A percentile compares a stretch with the other conserved stretches of the same genome.
Conservation (phyloP, 2,329 filamentous ascomycete genomes). For the Rutstroemia sp. region DNA sequence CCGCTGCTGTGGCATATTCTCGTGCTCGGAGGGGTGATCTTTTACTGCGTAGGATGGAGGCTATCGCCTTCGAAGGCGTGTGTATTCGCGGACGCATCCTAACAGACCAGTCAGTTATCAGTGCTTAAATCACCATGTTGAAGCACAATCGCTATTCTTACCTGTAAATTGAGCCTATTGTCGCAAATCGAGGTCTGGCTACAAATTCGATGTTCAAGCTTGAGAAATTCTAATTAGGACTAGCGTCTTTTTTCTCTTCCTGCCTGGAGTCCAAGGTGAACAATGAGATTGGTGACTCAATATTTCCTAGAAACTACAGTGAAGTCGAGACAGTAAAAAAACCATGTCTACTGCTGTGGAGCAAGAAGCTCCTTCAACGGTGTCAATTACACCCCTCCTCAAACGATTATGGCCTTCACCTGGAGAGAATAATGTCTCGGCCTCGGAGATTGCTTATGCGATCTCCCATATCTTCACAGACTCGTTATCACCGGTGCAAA, state of each 20-base stretch:
- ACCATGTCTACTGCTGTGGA: slow-evolving; percentile 19
- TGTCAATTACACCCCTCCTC: slow-evolving; percentile 61
- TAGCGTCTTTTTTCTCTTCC: slow-evolving; percentile 7
- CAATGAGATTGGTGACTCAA: slow-evolving; percentile 2
- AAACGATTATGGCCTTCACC: slow-evolving; percentile 60
- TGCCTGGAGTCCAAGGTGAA: neutral
- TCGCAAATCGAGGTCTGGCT: neutral
- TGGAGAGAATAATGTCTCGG: slow-evolving; percentile 46
- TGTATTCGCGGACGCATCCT: slow-evolving; percentile 45
- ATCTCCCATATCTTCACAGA: slow-evolving; percentile 90
- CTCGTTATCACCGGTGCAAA: slow-evolving; percentile 79
- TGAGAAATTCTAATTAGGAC: slow-evolving; percentile 19
- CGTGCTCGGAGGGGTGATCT: slow-evolving; percentile 30
- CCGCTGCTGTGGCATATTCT: slow-evolving; percentile 43
- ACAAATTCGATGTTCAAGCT: slow-evolving; percentile 5
- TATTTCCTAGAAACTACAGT: neutral
- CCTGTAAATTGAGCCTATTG: slow-evolving; percentile 8
- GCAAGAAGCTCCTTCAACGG: slow-evolving; percentile 17
- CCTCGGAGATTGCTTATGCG: slow-evolving; percentile 81
- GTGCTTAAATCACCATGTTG: neutral
- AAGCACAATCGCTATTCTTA: slow-evolving; percentile 8
- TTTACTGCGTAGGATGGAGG: slow-evolving; percentile 30
- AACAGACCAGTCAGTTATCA: slow-evolving; percentile 3
- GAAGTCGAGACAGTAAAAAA: neutral
- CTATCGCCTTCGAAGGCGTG: slow-evolving; percentile 25